Percentiles rank a stretch among this genome's conserved stretches.
Evolutionary conservation across 192 early-diverging fungal genomes (phyloP).

Genomic region (Chytriomyces sp.): DNA sequence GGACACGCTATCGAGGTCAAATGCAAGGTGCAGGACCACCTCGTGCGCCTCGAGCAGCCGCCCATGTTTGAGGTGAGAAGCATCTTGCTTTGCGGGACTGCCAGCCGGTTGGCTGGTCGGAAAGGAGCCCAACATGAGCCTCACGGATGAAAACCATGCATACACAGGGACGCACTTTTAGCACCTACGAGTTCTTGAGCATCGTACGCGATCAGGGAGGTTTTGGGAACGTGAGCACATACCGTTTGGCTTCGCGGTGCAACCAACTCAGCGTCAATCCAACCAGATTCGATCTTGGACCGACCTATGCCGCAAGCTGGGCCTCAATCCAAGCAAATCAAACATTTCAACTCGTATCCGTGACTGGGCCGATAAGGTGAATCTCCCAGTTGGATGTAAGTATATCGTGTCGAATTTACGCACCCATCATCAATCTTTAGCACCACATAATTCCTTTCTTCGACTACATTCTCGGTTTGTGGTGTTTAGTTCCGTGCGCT

Average conservation of each 20-base stretch:
- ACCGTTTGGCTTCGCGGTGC: background rate
- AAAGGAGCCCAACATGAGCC: too few relatives aligned
- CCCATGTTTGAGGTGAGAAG: background rate
- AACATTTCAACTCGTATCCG: conserved; percentile 21
- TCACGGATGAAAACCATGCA: too few relatives aligned
- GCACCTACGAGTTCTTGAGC: conserved; percentile 3
- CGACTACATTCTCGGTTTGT: background rate
- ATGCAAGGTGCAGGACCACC: conserved; percentile 16
- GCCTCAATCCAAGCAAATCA: conserved; percentile 12
- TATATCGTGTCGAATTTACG: too few relatives aligned
- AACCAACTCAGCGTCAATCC: background rate
- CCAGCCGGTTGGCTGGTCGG: background rate
- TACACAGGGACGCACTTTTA: conserved; percentile 18
- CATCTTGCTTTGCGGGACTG: background rate
- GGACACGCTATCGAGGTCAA: background rate
- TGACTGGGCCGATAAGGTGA: conserved; percentile 25
- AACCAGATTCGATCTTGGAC: background rate
- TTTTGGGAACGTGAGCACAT: background rate
- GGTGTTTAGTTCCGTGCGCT: background rate
- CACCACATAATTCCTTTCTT: conserved; percentile 24
- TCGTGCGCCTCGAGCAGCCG: conserved; percentile 12
- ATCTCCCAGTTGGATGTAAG: too few relatives aligned
- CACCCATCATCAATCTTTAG: too few relatives aligned
- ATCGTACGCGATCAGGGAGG: background rate
- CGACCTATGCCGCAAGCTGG: conserved; percentile 3